These are phyloP conservation scores for Dothideomycetes sp. DNA, from an alignment of 2,329 filamentous ascomycete species.

Conservation along the genomic window DNA sequence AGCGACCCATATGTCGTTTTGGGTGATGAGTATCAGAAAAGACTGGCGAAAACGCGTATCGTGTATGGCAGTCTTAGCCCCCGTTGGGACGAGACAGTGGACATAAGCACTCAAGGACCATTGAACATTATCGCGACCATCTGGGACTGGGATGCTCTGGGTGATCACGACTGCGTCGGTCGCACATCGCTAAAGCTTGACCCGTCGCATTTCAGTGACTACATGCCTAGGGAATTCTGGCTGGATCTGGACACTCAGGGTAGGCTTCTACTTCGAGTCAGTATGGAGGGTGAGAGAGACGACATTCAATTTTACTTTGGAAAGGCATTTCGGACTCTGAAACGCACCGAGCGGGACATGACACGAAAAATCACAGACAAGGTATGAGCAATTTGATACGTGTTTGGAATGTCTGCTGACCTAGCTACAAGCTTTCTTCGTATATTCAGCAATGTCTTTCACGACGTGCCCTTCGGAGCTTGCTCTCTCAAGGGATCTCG, in stretches of 20 bases:
- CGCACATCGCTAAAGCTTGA: slow-evolving; percentile 97
- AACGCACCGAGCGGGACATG: slow-evolving; percentile 96
- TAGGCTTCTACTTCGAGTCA: slow-evolving; percentile 75
- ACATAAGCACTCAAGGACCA: slow-evolving; percentile 84
- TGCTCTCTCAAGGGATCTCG: slow-evolving; percentile 63
- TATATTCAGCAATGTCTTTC: slow-evolving; percentile 90
- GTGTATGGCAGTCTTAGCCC: slow-evolving; percentile 86
- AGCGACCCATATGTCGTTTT: slow-evolving; percentile 97
- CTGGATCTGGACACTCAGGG: slow-evolving; percentile 94
- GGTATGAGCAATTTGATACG: slow-evolving; percentile 39
- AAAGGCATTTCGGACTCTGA: slow-evolving; percentile 89
- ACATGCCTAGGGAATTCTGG: slow-evolving; percentile 93
- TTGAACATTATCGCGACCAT: slow-evolving; percentile 94
- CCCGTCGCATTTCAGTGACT: slow-evolving; percentile 93
- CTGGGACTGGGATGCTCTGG: slow-evolving; percentile 96
- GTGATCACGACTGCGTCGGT: slow-evolving; percentile 94
- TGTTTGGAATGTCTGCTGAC: slow-evolving; percentile 22
- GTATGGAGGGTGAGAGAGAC: slow-evolving; percentile 96
- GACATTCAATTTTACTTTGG: slow-evolving; percentile 99
- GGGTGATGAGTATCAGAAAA: slow-evolving; percentile 94
- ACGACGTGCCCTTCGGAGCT: slow-evolving; percentile 60
- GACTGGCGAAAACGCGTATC: slow-evolving; percentile 85
- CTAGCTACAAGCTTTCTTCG: slow-evolving; percentile 53
- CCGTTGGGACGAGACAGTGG: slow-evolving; percentile 93
- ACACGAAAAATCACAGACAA: slow-evolving; percentile 96